phyloP scores from a whole-genome alignment of 2,329 filamentous ascomycete species.

The Trichocomaceae sp. region DNA sequence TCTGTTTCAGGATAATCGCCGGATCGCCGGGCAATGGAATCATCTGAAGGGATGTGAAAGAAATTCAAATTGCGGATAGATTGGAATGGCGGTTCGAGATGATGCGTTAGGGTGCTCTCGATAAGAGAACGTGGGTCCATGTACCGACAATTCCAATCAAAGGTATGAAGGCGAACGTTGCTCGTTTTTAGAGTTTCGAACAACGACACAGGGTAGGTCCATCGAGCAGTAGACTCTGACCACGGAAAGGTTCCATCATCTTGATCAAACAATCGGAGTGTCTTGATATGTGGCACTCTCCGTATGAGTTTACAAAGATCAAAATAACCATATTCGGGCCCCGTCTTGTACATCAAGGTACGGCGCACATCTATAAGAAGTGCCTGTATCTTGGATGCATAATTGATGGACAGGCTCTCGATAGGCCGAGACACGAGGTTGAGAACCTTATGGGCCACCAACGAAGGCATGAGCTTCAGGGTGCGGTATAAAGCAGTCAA shows the following conservation, averaged over 20 bases:
- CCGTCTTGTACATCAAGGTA: conserved; percentile 48
- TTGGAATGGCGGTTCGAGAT: conserved; percentile 52
- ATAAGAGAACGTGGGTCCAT: conserved; percentile 30
- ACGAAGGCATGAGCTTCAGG: conserved; percentile 55
- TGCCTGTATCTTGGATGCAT: conserved; percentile 63
- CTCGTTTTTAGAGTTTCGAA: conserved; percentile 56
- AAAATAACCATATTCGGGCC: conserved; percentile 48
- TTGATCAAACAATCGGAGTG: conserved; percentile 64
- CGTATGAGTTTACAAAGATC: conserved; percentile 55
- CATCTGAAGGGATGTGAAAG: conserved; percentile 28
- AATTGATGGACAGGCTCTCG: conserved; percentile 51
- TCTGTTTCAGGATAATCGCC: conserved; percentile 39
- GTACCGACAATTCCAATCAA: conserved; percentile 52
- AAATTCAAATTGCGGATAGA: conserved; percentile 30
- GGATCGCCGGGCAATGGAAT: neutral
- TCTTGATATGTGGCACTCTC: conserved; percentile 59
- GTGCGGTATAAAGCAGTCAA: conserved; percentile 64
- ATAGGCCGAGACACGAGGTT: conserved; percentile 51
- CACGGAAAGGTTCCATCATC: conserved; percentile 19
- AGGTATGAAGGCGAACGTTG: conserved; percentile 42
- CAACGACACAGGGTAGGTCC: conserved; percentile 62
- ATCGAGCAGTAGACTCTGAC: conserved; percentile 43
- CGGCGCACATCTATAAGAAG: conserved; percentile 62
- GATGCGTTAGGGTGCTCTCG: conserved; percentile 47
- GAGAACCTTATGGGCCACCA: conserved; percentile 44